These are phyloP conservation scores for Coemansia sp. DNA, from an alignment of 192 early-diverging fungal genomes.

Conservation along the genomic window DNA sequence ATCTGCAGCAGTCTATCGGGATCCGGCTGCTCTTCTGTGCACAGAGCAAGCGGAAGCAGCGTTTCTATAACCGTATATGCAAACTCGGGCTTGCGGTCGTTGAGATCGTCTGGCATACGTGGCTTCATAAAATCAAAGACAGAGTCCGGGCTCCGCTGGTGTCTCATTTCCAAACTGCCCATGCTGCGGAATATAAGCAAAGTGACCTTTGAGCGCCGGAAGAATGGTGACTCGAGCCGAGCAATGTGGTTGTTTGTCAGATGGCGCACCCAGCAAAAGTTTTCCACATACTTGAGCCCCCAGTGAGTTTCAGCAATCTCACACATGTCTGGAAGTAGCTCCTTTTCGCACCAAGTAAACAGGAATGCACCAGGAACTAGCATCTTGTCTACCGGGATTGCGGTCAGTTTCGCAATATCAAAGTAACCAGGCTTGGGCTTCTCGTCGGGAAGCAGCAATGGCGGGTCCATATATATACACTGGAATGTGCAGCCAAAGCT, in stretches of 20 bases:
- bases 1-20: conserved; percentile 75
- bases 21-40: conserved; percentile 58
- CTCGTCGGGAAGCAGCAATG: conserved; percentile 57
- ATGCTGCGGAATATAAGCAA: conserved; percentile 87
- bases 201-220: conserved; percentile 84
- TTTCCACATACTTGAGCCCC: conserved; percentile 93
- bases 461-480: conserved; percentile 89
- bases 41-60: conserved; percentile 74
- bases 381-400: conserved; percentile 54
- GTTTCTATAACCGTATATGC: conserved; percentile 89
- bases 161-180: conserved; percentile 85
- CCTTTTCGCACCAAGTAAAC: conserved; percentile 95
- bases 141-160: conserved; percentile 92
- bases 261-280: conserved; percentile 94
- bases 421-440: conserved; percentile 32
- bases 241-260: conserved; percentile 79
- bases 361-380: conserved; percentile 80
- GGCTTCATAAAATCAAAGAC: conserved; percentile 95
- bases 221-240: conserved; percentile 64
- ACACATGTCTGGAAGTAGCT: conserved; percentile 79
- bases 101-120: conserved; percentile 47
- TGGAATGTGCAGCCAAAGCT: conserved; percentile 70
- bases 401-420: conserved; percentile 23
- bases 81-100: conserved; percentile 74
- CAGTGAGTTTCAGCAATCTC: conserved; percentile 64